These are phyloP conservation scores for Trichoderma koningii DNA, from an alignment of 2,329 filamentous ascomycete species.

Conservation along the genomic window DNA sequence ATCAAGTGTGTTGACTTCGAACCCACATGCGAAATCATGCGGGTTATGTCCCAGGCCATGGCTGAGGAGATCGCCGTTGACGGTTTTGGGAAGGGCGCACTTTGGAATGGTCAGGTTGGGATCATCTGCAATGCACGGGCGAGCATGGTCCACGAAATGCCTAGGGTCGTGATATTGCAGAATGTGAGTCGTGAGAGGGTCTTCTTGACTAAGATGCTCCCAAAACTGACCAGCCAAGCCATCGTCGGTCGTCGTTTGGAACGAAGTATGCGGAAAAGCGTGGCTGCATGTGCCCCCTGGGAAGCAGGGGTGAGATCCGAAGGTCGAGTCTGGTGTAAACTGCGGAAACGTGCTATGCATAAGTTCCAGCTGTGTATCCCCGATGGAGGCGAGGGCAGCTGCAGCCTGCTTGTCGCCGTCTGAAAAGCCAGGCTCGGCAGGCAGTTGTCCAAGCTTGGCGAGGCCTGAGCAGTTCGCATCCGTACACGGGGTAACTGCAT, in stretches of 20 bases:
- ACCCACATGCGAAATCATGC: slow-evolving; percentile 35
- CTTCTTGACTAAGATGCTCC: slow-evolving; percentile 31
- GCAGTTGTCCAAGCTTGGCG: slow-evolving; percentile 1
- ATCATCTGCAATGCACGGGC: slow-evolving; percentile 37
- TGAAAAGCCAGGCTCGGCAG: slow-evolving; percentile 26
- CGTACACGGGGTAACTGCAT: slow-evolving; percentile 41
- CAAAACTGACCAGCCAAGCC: slow-evolving; percentile 29
- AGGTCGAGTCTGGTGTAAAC: neutral
- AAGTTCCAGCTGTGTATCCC: slow-evolving; percentile 29
- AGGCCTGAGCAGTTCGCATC: slow-evolving; percentile 39
- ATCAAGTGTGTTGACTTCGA: slow-evolving; percentile 34
- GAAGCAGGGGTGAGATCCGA: slow-evolving; percentile 13
- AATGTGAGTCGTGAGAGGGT: slow-evolving; percentile 37
- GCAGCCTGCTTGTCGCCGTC: slow-evolving; percentile 36
- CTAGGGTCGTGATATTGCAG: slow-evolving; percentile 37
- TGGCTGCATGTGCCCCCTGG: neutral
- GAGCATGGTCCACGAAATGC: slow-evolving; percentile 31
- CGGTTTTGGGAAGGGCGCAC: slow-evolving; percentile 36
- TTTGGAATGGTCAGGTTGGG: slow-evolving; percentile 33
- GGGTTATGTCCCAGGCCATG: slow-evolving; percentile 29
- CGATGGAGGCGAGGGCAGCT: slow-evolving; percentile 39
- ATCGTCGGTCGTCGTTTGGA: slow-evolving; percentile 26
- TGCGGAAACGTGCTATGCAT: neutral
- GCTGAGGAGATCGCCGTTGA: slow-evolving; percentile 22
- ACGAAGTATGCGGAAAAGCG: slow-evolving; percentile 23